Conservation (phyloP, 805 yeast genomes). For the Ogataea zsoltii region DNA sequence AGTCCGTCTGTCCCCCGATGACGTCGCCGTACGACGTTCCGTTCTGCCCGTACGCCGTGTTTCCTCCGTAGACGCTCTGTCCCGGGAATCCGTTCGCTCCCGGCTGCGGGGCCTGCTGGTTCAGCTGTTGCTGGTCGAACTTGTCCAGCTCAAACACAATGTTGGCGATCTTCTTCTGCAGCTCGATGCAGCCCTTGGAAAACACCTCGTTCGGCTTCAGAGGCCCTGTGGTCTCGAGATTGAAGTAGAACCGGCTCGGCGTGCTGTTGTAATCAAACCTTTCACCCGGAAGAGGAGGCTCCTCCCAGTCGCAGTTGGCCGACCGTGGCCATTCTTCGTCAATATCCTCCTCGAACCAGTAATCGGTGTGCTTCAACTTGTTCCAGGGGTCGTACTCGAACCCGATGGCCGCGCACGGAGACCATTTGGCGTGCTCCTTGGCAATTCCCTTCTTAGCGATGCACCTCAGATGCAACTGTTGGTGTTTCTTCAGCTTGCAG, state of each 20-base stretch:
- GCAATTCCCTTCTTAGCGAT: conserved; percentile 97
- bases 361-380: conserved; percentile 91
- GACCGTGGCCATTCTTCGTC: conserved; percentile 93
- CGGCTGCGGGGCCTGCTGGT: conserved; percentile 36
- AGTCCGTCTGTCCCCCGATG: conserved; percentile 26
- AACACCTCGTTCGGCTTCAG: conserved; percentile 89
- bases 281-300: conserved; percentile 86
- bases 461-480: conserved; percentile 85
- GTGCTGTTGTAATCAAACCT: conserved; percentile 80
- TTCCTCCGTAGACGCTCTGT: conserved; percentile 32
- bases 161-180: conserved; percentile 89
- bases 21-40: conserved; percentile 19
- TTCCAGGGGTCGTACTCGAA: conserved; percentile 99
- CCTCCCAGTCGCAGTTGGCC: conserved; percentile 92
- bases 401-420: conserved; percentile 93
- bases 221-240: conserved; percentile 90
- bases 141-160: conserved; percentile 69
- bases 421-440: conserved; percentile 98
- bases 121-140: conserved; percentile 36
- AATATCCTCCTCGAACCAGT: conserved; percentile 91
- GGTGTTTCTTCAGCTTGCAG: conserved; percentile 89
- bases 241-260: conserved; percentile 81
- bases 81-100: conserved; percentile 28
- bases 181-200: conserved; percentile 74
- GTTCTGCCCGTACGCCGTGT: conserved; percentile 26